phyloP scores from a whole-genome alignment of 768 basidiomycete species.

The Boletus subcaerulescens region DNA sequence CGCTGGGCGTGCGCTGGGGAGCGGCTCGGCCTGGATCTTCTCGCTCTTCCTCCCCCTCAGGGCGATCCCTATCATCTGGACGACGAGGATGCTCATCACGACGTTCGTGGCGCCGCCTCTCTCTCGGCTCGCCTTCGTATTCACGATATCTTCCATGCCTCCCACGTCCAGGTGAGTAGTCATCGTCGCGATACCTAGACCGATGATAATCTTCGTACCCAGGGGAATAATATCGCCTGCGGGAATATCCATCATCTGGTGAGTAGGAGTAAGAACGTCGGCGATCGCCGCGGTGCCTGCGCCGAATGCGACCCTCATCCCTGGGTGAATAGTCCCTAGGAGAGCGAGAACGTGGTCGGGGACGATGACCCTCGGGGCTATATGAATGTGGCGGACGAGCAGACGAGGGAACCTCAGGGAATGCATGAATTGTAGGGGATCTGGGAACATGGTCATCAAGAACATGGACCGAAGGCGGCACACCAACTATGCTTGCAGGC shows the following conservation, averaged over 20 bases:
- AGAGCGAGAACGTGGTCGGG: conserved; percentile 21
- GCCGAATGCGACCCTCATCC: conserved; percentile 2
- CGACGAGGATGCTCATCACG: neutral
- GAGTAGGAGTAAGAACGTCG: conserved; percentile 26
- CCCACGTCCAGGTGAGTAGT: conserved; percentile 14
- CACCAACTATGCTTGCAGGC: conserved; percentile 19
- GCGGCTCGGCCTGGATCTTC: conserved; percentile 8
- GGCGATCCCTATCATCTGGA: neutral
- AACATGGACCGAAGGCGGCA: conserved; percentile 8
- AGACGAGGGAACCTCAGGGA: conserved; percentile 7
- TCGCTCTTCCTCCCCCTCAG: neutral
- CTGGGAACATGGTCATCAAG: conserved; percentile 10
- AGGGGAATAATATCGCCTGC: conserved; percentile 7
- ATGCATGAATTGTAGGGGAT: conserved; percentile 28
- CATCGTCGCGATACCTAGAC: conserved; percentile 6
- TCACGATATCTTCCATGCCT: neutral
- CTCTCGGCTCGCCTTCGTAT: conserved; percentile 6
- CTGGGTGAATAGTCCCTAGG: conserved; percentile 1
- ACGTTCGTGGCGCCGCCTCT: neutral
- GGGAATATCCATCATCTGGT: conserved; percentile 8
- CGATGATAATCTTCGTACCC: conserved; percentile 14
- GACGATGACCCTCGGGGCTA: neutral
- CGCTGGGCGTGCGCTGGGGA: conserved; percentile 12
- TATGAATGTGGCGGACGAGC: conserved; percentile 8
- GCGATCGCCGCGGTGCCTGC: conserved; percentile 5